Evolutionary conservation across 2,329 filamentous ascomycete species (phyloP).

Genomic region (Alternaria sp.): DNA sequence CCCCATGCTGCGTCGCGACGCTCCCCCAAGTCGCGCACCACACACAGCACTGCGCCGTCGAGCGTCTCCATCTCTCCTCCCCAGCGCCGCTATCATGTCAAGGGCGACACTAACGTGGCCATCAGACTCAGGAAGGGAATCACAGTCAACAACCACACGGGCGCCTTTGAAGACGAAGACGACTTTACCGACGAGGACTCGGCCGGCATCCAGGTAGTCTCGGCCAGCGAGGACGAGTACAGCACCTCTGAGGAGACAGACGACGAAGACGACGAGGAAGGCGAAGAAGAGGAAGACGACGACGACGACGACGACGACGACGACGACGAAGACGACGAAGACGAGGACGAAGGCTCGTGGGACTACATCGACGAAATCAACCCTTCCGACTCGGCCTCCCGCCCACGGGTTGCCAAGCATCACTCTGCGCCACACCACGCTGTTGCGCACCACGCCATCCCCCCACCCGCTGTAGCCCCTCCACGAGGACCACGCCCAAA

Average conservation of each 20-base stretch:
- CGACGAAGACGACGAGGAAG: conserved; percentile 43
- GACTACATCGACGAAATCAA: conserved; percentile 56
- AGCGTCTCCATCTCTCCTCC: conserved; percentile 44
- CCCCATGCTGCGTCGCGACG: conserved; percentile 35
- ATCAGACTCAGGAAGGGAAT: conserved; percentile 51
- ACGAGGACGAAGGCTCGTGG: conserved; percentile 38
- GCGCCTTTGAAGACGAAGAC: conserved; percentile 42
- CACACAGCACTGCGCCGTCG: conserved; percentile 39
- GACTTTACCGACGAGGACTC: conserved; percentile 45
- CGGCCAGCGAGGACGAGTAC: conserved; percentile 46
- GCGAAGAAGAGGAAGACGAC: conserved; percentile 31
- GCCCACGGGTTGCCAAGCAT: conserved; percentile 45
- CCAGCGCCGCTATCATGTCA: conserved; percentile 28
- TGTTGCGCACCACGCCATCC: conserved; percentile 39
- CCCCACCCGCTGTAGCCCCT: conserved; percentile 42
- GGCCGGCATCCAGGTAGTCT: conserved; percentile 45
- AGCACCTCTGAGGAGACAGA: conserved; percentile 32
- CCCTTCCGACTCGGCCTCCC: conserved; percentile 61
- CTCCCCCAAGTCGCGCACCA: conserved; percentile 36
- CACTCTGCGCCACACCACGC: conserved; percentile 27
- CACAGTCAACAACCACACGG: conserved; percentile 51
- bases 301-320: conserved; percentile 34
- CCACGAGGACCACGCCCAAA: conserved; percentile 52
- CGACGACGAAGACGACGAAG: conserved; percentile 44
- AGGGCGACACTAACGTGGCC: conserved; percentile 51